Evolutionary conservation across 2,329 filamentous ascomycete genomes (phyloP).

Genomic region (Dothistroma pini): DNA sequence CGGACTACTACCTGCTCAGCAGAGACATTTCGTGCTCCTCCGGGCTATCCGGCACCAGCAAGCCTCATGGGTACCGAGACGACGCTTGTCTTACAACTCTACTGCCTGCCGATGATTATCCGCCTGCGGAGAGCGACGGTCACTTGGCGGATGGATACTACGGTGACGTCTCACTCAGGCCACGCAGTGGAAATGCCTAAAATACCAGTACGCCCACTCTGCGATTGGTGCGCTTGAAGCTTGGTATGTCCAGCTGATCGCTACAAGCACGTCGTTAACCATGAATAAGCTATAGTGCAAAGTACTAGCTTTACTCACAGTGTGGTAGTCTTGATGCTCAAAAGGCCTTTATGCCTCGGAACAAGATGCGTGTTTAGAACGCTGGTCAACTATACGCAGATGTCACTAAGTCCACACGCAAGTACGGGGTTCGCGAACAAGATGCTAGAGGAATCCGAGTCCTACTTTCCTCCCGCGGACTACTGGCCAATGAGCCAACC

Average conservation of each 20-base stretch:
- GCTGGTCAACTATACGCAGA: not conserved
- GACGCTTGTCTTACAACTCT: not conserved
- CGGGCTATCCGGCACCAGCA: not conserved
- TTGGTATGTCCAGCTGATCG: not conserved
- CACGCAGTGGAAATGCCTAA: not conserved
- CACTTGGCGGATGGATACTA: not conserved
- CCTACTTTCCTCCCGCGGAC: not conserved
- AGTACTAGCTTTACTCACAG: not conserved
- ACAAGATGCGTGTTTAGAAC: not conserved
- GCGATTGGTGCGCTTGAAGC: not conserved
- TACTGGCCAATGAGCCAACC: not conserved
- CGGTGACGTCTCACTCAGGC: not conserved
- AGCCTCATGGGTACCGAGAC: not conserved
- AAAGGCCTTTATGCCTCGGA: not conserved
- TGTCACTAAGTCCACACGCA: not conserved
- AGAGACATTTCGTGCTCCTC: not conserved
- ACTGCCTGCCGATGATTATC: not conserved
- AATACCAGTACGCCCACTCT: not conserved
- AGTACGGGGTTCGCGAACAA: not conserved
- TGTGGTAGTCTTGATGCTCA: not conserved
- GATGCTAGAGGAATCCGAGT: not conserved
- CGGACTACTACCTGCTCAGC: not conserved
- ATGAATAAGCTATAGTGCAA: not conserved
- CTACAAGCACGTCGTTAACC: not conserved
- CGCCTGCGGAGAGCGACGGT: not conserved